Conservation (phyloP, 1,284 basidiomycete species). For the Athelia psychrophila region DNA sequence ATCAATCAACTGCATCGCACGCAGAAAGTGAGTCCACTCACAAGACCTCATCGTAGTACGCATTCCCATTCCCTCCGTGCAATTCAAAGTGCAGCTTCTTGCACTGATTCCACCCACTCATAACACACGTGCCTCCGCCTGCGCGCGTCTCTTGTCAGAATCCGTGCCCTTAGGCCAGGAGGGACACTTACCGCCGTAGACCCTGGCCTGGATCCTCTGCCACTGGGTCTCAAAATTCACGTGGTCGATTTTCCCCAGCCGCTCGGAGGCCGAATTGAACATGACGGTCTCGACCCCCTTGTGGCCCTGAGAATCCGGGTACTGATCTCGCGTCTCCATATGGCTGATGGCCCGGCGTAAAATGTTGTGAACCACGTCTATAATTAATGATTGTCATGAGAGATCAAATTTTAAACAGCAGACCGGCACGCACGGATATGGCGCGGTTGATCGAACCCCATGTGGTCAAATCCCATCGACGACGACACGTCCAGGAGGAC, state of each 20-base stretch:
- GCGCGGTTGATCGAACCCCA: neutral
- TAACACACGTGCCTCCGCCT: neutral
- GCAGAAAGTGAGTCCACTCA: neutral
- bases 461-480: neutral
- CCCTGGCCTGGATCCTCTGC: neutral
- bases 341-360: neutral
- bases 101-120: neutral
- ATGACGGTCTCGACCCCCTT: neutral
- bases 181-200: neutral
- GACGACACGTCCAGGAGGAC: neutral
- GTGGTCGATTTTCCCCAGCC: neutral
- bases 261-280: neutral
- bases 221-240: neutral
- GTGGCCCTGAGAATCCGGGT: neutral
- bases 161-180: neutral
- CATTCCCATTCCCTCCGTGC: neutral
- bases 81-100: neutral
- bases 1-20: too few relatives aligned
- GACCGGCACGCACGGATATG: neutral
- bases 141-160: neutral
- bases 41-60: neutral
- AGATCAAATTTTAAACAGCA: neutral
- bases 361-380: neutral
- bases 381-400: too few relatives aligned
- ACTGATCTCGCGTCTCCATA: neutral